Evolutionary conservation across 2,329 filamentous ascomycete genomes (phyloP).

Genomic region (Chaetomium olivaceum): DNA sequence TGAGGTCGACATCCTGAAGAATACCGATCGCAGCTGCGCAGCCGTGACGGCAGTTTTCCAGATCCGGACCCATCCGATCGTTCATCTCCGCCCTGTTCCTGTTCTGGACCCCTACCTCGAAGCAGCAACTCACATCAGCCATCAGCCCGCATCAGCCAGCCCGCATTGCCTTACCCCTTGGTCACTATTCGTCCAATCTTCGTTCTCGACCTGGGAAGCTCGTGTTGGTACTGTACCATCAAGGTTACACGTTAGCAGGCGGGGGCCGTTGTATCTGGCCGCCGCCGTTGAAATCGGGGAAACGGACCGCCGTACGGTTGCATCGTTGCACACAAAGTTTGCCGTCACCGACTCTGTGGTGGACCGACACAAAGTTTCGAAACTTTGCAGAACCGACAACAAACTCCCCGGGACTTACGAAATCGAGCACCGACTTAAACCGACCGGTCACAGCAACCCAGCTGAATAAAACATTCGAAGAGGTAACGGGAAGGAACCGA

Average conservation of each 20-base stretch:
- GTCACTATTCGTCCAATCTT: slow-evolving; percentile 1
- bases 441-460: slow-evolving; percentile 4
- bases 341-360: slow-evolving; percentile 11
- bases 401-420: not conserved
- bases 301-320: not conserved
- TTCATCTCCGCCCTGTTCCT: not conserved
- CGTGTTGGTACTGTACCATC: slow-evolving; percentile 1
- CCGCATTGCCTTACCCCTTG: not conserved
- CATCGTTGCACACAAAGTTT: slow-evolving; percentile 13
- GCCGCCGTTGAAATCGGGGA: slow-evolving; percentile 1
- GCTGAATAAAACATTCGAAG: not conserved
- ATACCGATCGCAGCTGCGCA: not conserved
- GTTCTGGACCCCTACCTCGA: not conserved
- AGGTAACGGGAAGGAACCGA: not conserved
- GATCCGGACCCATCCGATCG: not conserved
- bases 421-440: slow-evolving; percentile 10
- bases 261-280: slow-evolving; percentile 14
- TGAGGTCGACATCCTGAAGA: not conserved
- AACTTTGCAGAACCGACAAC: slow-evolving; percentile 1
- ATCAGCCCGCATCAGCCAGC: not conserved
- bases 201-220: not conserved
- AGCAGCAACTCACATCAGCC: not conserved
- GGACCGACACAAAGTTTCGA: not conserved
- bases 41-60: not conserved
- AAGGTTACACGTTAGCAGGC: slow-evolving; percentile 7